Conservation (phyloP, 2,329 filamentous ascomycete genomes). For the Fusarium oxysporum region DNA sequence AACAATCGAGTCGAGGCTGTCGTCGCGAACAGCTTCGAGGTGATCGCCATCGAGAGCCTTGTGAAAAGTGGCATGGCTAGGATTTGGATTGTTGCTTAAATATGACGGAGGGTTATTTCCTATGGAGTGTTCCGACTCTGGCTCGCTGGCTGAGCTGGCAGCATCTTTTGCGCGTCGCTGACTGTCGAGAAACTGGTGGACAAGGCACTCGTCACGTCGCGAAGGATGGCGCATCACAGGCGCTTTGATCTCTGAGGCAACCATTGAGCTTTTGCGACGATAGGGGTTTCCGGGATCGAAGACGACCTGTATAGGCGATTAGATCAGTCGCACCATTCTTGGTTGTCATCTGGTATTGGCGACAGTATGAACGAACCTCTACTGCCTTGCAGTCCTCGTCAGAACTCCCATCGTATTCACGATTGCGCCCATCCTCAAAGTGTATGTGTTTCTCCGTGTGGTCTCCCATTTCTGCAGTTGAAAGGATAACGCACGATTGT, state of each 20-base stretch:
- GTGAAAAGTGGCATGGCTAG: conserved; percentile 20
- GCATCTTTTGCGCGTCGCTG: conserved; percentile 57
- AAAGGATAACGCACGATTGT: background rate
- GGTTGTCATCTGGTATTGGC: background rate
- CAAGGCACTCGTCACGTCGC: conserved; percentile 68
- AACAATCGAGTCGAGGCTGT: conserved; percentile 35
- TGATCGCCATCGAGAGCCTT: conserved; percentile 23
- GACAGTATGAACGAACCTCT: conserved; percentile 56
- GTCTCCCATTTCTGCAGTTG: conserved; percentile 32
- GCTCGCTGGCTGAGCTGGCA: conserved; percentile 44
- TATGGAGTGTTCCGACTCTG: conserved; percentile 44
- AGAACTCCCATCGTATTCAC: conserved; percentile 58
- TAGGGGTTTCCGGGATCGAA: conserved; percentile 72
- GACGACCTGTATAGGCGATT: conserved; percentile 60
- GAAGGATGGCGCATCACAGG: conserved; percentile 47
- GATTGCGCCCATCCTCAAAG: conserved; percentile 52
- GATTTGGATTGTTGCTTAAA: conserved; percentile 24
- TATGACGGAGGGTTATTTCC: conserved; percentile 46
- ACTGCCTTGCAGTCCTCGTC: conserved; percentile 61
- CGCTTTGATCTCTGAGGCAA: conserved; percentile 59
- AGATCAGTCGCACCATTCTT: conserved; percentile 13
- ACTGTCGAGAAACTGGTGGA: conserved; percentile 72
- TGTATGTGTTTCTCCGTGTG: conserved; percentile 38
- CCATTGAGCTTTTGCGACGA: conserved; percentile 74
- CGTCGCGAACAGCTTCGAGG: conserved; percentile 27